phyloP scores from a whole-genome alignment of 345 rosid species.

The Sisymbrium altissimum region DNA sequence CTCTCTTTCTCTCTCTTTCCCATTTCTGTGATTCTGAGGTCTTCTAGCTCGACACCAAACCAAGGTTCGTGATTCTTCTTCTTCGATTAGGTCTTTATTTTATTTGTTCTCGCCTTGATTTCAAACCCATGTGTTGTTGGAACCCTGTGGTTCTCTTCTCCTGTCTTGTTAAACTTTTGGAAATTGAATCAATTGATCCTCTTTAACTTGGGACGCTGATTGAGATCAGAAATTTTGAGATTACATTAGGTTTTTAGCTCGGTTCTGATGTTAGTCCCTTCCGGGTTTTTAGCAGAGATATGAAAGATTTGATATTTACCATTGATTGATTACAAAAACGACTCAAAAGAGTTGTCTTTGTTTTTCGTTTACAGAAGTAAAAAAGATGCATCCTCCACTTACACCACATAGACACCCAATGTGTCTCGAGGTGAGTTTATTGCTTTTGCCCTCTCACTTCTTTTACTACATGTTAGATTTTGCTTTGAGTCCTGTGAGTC shows the following conservation, averaged over 20 bases:
- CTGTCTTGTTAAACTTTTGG: neutral
- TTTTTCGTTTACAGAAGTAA: conserved; percentile 2
- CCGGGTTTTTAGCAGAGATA: neutral
- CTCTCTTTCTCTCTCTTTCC: no score
- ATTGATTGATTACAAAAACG: neutral
- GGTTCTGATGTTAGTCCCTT: neutral
- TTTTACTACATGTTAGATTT: no score
- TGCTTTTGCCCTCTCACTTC: no score
- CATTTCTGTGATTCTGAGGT: conserved; percentile 8
- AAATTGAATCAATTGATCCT: neutral
- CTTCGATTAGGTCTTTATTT: neutral
- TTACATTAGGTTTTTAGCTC: neutral
- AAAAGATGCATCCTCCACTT: conserved; percentile 86
- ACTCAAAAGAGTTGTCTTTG: neutral
- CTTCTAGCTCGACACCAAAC: neutral
- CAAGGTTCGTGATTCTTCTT: conserved; percentile 2
- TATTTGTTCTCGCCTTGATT: neutral
- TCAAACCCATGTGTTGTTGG: neutral
- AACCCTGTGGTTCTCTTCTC: neutral
- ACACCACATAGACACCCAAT: conserved; percentile 87
- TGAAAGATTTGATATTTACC: conserved; percentile 20
- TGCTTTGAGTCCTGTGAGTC: no score
- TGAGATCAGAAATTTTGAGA: neutral
- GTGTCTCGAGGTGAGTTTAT: conserved; percentile 75
- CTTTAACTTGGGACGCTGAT: neutral